Evolutionary conservation across 305 asterid genomes (phyloP), one percentile per base, ranked within the genome.

Genomic region (Fraxinus floribunda): DNA sequence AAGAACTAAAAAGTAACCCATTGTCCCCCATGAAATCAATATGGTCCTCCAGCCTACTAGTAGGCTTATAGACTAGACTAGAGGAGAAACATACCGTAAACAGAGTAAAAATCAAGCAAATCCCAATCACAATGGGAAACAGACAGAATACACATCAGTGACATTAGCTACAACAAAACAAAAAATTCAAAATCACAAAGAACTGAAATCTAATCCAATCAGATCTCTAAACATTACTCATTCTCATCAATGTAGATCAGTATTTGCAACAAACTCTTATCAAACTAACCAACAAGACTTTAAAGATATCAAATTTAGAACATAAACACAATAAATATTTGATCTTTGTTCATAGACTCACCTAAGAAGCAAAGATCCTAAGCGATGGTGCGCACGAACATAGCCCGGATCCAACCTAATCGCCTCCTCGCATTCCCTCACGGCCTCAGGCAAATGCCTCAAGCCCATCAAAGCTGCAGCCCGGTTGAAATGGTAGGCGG

Each of bases 361-460:
- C 99, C 98, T 92, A 81, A 94, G 90, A 81, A 91, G 88, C 91
- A 96, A 85, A 84, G 95, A 90, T 84, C 97, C 99, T 84, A 96
- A 89, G 2, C 98, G 94, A 77, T 90, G 95, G 87, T 93, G 98
- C 3, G 98, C 99, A 86, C 91, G 88, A 39, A 84, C 90, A 62
- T 96, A 94, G 13, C 86, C 89, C 1, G 97, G 98, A 88, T 96
- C 95, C 93, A 94, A 87, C 83, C 88, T 89, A 85, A 96, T 86
- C 10, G 98, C 96, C 87, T 91, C 97, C 86, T 92, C 96, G 68
- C 94, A 96, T 83, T 91, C 99, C 87, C 83, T 86, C 79, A 92
- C 87, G 0, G 98, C 98, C 66, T 93, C 97, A 0, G 73, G 75
- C 44, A 92, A 75, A 81, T 92, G 82, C 85, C 79, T 85, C 74